Base-by-base conservation (phyloP, 352 stramenopile species). In the Pythium volutum region DNA sequence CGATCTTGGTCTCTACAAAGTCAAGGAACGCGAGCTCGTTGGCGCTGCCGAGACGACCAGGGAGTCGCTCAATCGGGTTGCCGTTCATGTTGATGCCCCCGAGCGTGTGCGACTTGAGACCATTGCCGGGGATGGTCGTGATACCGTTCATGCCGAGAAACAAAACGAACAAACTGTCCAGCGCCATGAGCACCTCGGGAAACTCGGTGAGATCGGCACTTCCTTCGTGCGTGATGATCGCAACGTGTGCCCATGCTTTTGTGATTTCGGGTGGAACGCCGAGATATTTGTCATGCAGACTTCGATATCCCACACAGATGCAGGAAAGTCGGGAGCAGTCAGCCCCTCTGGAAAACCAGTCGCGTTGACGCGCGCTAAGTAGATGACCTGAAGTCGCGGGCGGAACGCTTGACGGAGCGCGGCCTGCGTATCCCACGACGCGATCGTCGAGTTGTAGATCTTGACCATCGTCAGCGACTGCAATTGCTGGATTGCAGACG, bases 371-470 rank as follows among this genome's bases (percentile, higher is more conserved):
- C 33, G 43, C 16, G 22, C 4, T 14, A 55, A n/a, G 45, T 33
- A 51, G 6, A 63, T 7, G 2, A 38, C 8, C n/a, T 33, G 22
- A 7, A 63, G 23, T 7, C 20, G 7, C 4, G 55, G 45, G 16
- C 55, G 43, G 20, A 12, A 41, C 7, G 9, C 22, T 27, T 25
- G 12, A 5, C 7, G 34, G 20, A 63, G 14, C 45, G 22, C 55
- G 2, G 55, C 43, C 8, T 54, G 14, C 0, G 11, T 23, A 9
- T 52, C 34, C 55, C 55, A 63, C 1, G 11, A 11, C 14, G 11
- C n/a, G 11, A 59, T 38, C 1, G 59, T 55, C 9, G 41, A 46
- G 31, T 66, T 66, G 50, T 66, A 66, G 5, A 66, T 15, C 38
- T 59, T 59, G 20, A 66, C 8, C 27, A 50, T 22, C 1, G 29